phyloP scores from a whole-genome alignment of 495 filamentous ascomycete genomes.

The Gamarada debralockiae region DNA sequence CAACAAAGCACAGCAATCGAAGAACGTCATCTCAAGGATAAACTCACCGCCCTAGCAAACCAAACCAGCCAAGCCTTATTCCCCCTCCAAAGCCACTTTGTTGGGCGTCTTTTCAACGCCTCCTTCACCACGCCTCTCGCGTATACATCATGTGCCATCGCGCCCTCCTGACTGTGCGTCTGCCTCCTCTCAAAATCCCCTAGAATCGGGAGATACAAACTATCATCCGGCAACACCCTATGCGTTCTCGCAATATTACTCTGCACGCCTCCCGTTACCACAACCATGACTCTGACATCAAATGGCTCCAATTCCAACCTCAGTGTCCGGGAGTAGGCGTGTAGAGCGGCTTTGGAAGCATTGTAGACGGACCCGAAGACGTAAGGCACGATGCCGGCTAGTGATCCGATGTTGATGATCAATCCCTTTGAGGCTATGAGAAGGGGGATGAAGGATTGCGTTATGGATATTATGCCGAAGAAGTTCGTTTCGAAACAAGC shows the following conservation, averaged over 20 bases:
- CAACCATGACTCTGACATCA: constrained; percentile 48
- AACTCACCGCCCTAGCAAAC: constrained; percentile 29
- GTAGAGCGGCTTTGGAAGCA: constrained; percentile 17
- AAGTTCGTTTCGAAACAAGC: neutral
- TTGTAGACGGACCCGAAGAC: constrained; percentile 19
- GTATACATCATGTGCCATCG: constrained; percentile 49
- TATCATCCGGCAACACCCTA: constrained; percentile 41
- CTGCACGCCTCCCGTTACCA: constrained; percentile 53
- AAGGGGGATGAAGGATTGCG: constrained; percentile 50
- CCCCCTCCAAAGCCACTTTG: constrained; percentile 56
- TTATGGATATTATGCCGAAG: constrained; percentile 40
- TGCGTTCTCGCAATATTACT: constrained; percentile 52
- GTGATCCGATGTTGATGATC: constrained; percentile 46
- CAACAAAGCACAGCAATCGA: constrained; percentile 38
- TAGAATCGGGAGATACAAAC: constrained; percentile 49
- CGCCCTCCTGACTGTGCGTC: constrained; percentile 52
- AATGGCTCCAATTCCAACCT: constrained; percentile 23
- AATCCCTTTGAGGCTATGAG: constrained; percentile 41
- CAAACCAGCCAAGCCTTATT: constrained; percentile 38
- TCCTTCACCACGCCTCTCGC: constrained; percentile 53
- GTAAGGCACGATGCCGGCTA: constrained; percentile 34
- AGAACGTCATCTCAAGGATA: too few relatives aligned
- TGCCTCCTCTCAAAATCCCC: constrained; percentile 47
- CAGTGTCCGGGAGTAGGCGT: constrained; percentile 18
- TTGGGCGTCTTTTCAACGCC: constrained; percentile 40